Base-by-base conservation (phyloP, 208 protist species). In the Acanthamoeba healyi region DNA sequence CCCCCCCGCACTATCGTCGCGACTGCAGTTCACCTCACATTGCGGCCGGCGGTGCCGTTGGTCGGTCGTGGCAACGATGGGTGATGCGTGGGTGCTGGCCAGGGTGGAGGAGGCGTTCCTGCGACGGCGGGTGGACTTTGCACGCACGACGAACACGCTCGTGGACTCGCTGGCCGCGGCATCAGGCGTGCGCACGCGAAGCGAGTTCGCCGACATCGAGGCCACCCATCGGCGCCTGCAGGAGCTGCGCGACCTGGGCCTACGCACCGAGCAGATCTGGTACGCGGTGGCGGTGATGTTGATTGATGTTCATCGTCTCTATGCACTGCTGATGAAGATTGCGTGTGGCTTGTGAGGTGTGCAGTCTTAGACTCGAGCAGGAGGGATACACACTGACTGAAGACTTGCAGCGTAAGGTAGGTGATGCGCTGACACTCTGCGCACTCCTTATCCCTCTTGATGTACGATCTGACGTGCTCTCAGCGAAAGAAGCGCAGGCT, bases 191-290 rank as follows among this genome's bases (percentile, higher is more conserved):
- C 63, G 63, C 63, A 72, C 63, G 7, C 2, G 63, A 14, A 22
- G 34, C 22, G 63, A 72, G 63, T 72, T 72, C 36, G 63, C 63
- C 9, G 63, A 22, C 34, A 72, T 72, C 34, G 63, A 72, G n/a
- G 63, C 63, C 32, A 40, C 63, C n/a, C 63, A 72, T 1, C 63
- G 36, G n/a, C 63, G 63, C 1, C 63, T 72, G 12, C 63, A 72
- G 34, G 63, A 72, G 63, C 63, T 72, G 34, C 63, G 63, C n/a
- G 63, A 72, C 63, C 63, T 72, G n/a, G 63, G 63, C 34, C n/a
- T 72, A 10, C 63, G 63, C 34, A 72, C 63, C 7, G 63, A 72
- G n/a, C 63, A 72, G 63, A 72, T 72, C n/a, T 32, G n/a, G 63
- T 72, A 38, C 63, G 63, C n/a, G n/a, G n/a, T n/a, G n/a, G n/a